phyloP scores from a whole-genome alignment of 352 stramenopile species.

The Pythium sp. region DNA sequence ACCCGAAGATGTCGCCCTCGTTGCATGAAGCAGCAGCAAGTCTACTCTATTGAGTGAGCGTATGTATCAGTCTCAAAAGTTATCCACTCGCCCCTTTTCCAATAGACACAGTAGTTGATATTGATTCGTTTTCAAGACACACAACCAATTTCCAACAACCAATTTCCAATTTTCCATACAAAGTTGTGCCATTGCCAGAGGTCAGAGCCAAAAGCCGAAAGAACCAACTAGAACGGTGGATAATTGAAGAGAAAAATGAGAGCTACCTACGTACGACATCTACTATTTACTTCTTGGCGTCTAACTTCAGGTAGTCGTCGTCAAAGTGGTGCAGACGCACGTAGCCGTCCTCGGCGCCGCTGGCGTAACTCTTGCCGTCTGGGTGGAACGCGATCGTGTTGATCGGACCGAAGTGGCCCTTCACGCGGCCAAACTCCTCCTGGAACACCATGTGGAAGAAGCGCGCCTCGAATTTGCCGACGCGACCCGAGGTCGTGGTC shows the following conservation, averaged over 20 bases:
- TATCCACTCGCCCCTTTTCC: not conserved
- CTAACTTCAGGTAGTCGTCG: conserved; percentile 94
- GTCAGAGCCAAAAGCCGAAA: not conserved
- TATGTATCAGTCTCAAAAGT: not conserved
- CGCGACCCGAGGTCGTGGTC: conserved; percentile 93
- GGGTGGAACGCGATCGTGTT: conserved; percentile 99
- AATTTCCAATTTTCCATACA: not conserved
- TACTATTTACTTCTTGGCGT: conserved; percentile 31
- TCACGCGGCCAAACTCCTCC: conserved; percentile 98
- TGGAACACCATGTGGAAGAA: conserved; percentile 99
- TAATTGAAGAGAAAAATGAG: conserved; percentile 2
- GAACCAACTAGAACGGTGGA: not conserved
- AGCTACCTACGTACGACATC: conserved; percentile 11
- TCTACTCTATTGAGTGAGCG: not conserved
- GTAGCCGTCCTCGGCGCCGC: conserved; percentile 98
- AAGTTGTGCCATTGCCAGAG: no score
- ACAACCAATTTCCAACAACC: not conserved
- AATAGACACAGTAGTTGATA: not conserved
- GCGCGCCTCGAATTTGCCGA: conserved; percentile 94
- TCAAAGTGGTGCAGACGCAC: conserved; percentile 98
- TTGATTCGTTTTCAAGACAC: not conserved
- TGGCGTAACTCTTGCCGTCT: conserved; percentile 98
- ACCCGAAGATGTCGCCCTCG: conserved; percentile 30
- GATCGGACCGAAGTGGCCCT: conserved; percentile 99
- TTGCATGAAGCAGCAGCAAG: conserved; percentile 1